Conservation (phyloP, 176 grass and related monocot species). For the Neostapfia colusana region DNA sequence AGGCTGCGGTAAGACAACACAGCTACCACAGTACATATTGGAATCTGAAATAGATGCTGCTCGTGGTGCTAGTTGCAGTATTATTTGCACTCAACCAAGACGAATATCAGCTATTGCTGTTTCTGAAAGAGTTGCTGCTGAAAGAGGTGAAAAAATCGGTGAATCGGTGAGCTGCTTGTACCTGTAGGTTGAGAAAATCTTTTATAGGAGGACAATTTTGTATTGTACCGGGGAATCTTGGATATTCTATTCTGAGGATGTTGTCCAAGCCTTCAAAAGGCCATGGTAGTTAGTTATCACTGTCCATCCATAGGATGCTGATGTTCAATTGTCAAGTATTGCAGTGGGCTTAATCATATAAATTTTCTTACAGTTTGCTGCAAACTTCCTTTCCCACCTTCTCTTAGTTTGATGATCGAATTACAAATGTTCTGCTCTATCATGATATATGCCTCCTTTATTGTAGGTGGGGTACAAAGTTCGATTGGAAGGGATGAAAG, state of each 20-base stretch:
- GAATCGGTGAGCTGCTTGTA: constrained; percentile 73
- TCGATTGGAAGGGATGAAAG: constrained; percentile 94
- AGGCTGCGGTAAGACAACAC: constrained; percentile 97
- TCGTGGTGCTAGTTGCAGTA: constrained; percentile 77
- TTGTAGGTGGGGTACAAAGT: constrained; percentile 87
- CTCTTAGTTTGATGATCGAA: constrained; percentile 9
- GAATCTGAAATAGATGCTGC: constrained; percentile 95
- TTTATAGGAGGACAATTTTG: constrained; percentile 20
- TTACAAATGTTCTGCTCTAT: constrained; percentile 4
- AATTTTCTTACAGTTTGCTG: neutral
- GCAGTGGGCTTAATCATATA: constrained; percentile 1
- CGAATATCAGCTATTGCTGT: constrained; percentile 96
- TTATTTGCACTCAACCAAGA: constrained; percentile 97
- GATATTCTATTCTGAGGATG: neutral
- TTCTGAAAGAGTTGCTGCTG: constrained; percentile 94
- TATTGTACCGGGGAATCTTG: neutral
- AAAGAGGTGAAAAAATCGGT: constrained; percentile 97
- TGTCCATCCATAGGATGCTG: neutral
- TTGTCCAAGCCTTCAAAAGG: neutral
- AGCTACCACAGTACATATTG: constrained; percentile 94
- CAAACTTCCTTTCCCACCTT: neutral
- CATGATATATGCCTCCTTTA: constrained; percentile 23
- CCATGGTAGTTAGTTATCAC: constrained; percentile 16
- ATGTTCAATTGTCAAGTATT: neutral
- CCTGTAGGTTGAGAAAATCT: neutral